phyloP scores from a whole-genome alignment of 2,329 filamentous ascomycete genomes.

The Trichoderma atrobrunneum region DNA sequence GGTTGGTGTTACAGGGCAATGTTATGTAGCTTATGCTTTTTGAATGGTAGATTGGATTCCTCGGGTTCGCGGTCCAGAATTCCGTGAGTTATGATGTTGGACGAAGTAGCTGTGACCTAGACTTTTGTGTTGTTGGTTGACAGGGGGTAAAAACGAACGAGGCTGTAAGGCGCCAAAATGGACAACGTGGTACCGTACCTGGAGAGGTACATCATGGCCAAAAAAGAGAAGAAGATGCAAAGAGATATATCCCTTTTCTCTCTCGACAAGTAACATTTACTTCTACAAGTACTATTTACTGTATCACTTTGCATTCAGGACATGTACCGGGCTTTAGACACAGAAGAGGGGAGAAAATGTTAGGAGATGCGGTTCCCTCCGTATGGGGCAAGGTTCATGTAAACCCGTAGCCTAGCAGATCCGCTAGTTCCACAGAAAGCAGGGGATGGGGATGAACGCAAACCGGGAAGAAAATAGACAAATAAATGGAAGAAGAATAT shows the following conservation, averaged over 20 bases:
- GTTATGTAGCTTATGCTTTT: neutral
- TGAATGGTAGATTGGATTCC: neutral
- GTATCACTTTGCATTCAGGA: neutral
- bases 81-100: neutral
- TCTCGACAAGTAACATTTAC: neutral
- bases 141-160: neutral
- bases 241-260: no score
- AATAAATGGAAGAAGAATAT: neutral
- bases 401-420: neutral
- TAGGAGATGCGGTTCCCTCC: neutral
- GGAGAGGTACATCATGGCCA: no score
- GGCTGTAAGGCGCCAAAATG: neutral
- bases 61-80: neutral
- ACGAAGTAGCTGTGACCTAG: neutral
- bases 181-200: no score
- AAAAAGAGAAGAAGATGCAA: no score
- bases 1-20: neutral
- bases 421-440: neutral
- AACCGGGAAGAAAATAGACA: neutral
- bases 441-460: slow-evolving; percentile 4
- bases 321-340: neutral
- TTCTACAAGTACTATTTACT: neutral
- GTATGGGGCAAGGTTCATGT: neutral
- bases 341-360: neutral
- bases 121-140: neutral